phyloP scores from a whole-genome alignment of 1,284 basidiomycete genomes.

The Gastroboletus turbinatus region DNA sequence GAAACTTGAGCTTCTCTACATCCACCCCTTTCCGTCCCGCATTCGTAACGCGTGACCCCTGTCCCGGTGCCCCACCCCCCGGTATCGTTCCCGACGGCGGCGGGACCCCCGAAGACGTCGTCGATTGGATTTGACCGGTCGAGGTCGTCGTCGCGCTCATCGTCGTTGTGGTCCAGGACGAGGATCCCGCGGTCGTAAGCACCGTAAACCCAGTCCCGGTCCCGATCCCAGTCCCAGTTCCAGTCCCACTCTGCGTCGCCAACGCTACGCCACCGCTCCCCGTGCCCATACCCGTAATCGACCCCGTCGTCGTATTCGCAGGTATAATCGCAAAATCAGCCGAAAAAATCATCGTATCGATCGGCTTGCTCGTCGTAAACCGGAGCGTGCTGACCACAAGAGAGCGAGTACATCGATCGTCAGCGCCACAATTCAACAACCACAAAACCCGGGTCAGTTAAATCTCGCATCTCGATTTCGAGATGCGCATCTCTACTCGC shows the following conservation, averaged over 20 bases:
- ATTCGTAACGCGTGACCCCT: constrained; percentile 19
- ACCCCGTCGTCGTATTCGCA: constrained; percentile 10
- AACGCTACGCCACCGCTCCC: neutral
- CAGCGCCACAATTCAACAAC: neutral
- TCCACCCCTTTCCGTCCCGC: constrained; percentile 33
- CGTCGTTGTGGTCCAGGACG: constrained; percentile 1
- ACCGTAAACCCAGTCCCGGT: constrained; percentile 1
- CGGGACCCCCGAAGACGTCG: constrained; percentile 17
- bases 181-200: neutral
- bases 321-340: constrained; percentile 37
- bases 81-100: constrained; percentile 16
- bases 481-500: no score
- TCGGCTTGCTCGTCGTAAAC: constrained; percentile 31
- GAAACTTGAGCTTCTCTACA: constrained; percentile 48
- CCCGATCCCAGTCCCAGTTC: neutral
- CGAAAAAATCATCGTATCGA: constrained; percentile 33
- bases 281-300: neutral
- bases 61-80: neutral
- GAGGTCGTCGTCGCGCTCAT: constrained; percentile 16
- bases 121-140: constrained; percentile 12
- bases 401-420: neutral
- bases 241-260: constrained; percentile 7
- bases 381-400: constrained; percentile 30
- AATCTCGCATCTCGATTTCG: constrained; percentile 7
- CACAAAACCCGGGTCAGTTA: neutral